Conservation (phyloP, 768 basidiomycete species). For the Xerocomellus intermedius region DNA sequence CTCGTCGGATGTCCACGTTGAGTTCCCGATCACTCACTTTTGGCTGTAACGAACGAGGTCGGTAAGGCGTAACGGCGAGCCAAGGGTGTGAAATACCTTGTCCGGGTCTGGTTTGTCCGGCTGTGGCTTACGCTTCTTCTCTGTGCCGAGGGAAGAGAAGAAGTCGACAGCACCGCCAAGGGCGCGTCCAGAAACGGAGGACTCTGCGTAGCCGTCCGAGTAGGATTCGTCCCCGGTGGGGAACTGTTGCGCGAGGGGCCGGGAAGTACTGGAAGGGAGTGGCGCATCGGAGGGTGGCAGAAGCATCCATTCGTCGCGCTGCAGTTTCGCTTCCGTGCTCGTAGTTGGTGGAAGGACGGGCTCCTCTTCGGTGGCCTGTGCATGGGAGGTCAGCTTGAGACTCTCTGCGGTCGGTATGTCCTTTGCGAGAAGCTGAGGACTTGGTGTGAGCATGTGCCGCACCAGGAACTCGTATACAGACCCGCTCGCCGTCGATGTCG, state of each 20-base stretch:
- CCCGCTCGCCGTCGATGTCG: slow-evolving; percentile 71
- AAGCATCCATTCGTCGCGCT: slow-evolving; percentile 92
- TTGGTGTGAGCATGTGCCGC: slow-evolving; percentile 5
- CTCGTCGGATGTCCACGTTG: slow-evolving; percentile 54
- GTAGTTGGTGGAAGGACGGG: slow-evolving; percentile 47
- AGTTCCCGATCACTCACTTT: slow-evolving; percentile 62
- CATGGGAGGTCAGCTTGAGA: slow-evolving; percentile 64
- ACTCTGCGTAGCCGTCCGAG: slow-evolving; percentile 66
- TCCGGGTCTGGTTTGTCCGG: slow-evolving; percentile 65
- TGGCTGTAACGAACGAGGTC: slow-evolving; percentile 40
- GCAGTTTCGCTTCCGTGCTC: slow-evolving; percentile 47
- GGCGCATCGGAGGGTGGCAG: slow-evolving; percentile 27
- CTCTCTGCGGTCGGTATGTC: slow-evolving; percentile 76
- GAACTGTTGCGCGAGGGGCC: slow-evolving; percentile 30
- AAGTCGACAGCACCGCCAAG: slow-evolving; percentile 73
- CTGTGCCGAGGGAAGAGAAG: slow-evolving; percentile 84
- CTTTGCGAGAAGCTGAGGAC: slow-evolving; percentile 56
- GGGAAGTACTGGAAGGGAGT: slow-evolving; percentile 33
- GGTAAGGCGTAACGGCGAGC: slow-evolving; percentile 2
- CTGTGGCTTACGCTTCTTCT: slow-evolving; percentile 64
- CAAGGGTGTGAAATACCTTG: slow-evolving; percentile 45
- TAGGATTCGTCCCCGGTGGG: slow-evolving; percentile 46
- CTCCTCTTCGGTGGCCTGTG: slow-evolving; percentile 43
- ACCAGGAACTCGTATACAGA: slow-evolving; percentile 36
- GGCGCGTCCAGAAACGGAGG: slow-evolving; percentile 43